These are phyloP conservation scores for Fraxinus quadrangulata DNA, from an alignment of 257 asterid genomes.

Conservation along the genomic window DNA sequence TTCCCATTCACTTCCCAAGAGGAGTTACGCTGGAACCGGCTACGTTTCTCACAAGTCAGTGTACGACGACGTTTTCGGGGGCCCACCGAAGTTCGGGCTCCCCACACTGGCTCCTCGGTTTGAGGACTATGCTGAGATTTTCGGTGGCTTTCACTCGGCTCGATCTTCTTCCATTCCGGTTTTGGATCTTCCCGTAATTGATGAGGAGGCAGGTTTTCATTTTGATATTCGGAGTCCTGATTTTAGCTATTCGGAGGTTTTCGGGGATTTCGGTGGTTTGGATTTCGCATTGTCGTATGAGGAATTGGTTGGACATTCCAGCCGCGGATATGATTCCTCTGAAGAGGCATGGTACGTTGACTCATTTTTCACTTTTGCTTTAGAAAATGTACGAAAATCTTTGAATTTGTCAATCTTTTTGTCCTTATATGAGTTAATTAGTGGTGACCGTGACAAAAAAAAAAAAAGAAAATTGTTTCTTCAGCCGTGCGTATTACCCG, in stretches of 20 bases:
- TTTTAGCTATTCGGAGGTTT: conserved; percentile 69
- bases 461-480: background rate
- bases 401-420: background rate
- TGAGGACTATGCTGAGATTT: conserved; percentile 83
- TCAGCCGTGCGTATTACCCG: background rate
- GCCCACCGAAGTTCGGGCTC: conserved; percentile 52
- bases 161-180: conserved; percentile 80
- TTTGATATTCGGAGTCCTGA: conserved; percentile 46
- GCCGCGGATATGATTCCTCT: conserved; percentile 61
- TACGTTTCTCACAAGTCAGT: conserved; percentile 58
- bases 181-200: conserved; percentile 61
- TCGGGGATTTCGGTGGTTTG: conserved; percentile 49
- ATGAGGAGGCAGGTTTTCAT: conserved; percentile 35
- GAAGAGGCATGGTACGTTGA: conserved; percentile 62
- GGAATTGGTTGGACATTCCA: conserved; percentile 54
- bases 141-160: conserved; percentile 71
- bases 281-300: conserved; percentile 55
- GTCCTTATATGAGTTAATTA: background rate
- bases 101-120: conserved; percentile 75
- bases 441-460: background rate
- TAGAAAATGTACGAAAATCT: background rate
- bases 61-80: conserved; percentile 83
- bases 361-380: conserved; percentile 1
- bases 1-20: conserved; percentile 59
- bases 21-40: conserved; percentile 50